These are phyloP conservation scores for Xylariaceae sp. DNA, from an alignment of 2,329 filamentous ascomycete genomes.

Conservation along the genomic window DNA sequence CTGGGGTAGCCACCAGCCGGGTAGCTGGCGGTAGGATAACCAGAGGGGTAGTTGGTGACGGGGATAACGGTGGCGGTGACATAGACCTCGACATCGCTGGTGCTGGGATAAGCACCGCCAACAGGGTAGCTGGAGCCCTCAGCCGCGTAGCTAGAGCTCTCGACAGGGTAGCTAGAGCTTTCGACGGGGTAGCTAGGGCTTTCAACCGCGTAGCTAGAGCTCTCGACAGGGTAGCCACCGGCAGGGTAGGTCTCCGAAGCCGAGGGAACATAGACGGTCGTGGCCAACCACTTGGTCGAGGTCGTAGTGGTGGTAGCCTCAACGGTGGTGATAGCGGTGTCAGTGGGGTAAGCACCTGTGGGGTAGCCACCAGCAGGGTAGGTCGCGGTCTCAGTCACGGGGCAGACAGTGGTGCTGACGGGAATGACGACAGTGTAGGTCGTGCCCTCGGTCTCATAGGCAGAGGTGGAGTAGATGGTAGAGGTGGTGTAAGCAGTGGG, in stretches of 20 bases:
- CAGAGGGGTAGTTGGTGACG: slow-evolving; percentile 27
- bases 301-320: slow-evolving; percentile 28
- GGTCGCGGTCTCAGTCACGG: slow-evolving; percentile 25
- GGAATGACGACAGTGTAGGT: slow-evolving; percentile 35
- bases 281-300: slow-evolving; percentile 22
- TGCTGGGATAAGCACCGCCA: slow-evolving; percentile 19
- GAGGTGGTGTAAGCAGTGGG: slow-evolving; percentile 38
- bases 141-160: neutral
- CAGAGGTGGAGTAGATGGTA: slow-evolving; percentile 41
- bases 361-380: slow-evolving; percentile 1
- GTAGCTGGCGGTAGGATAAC: slow-evolving; percentile 20
- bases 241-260: slow-evolving; percentile 14
- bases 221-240: slow-evolving; percentile 15
- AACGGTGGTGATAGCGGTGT: too few species aligned
- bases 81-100: slow-evolving; percentile 27
- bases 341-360: slow-evolving; percentile 3
- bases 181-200: slow-evolving; percentile 3
- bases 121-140: slow-evolving; percentile 22
- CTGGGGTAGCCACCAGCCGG: slow-evolving; percentile 26
- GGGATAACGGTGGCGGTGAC: slow-evolving; percentile 36
- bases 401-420: slow-evolving; percentile 37
- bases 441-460: slow-evolving; percentile 30
- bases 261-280: slow-evolving; percentile 28
- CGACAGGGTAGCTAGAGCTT: neutral
- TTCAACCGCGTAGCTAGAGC: slow-evolving; percentile 4